Conservation (phyloP, 495 filamentous ascomycete genomes). For the Aspergillus heteromorphus region DNA sequence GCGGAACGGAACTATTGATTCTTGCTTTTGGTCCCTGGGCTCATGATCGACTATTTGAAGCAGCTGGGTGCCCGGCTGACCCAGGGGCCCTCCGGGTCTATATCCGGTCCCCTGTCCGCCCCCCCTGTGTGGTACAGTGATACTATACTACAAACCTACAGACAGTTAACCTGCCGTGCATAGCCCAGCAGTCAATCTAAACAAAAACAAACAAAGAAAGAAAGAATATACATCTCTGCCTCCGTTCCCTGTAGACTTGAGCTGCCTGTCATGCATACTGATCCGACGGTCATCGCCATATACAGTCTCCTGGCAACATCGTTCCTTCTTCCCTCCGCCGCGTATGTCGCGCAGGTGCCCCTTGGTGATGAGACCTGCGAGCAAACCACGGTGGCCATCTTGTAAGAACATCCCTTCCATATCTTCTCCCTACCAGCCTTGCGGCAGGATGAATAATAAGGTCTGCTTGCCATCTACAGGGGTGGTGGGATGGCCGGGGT, state of each 20-base stretch:
- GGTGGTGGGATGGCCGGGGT: slow-evolving; percentile 57
- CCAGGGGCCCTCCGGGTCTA: not conserved
- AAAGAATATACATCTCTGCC: not conserved
- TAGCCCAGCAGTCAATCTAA: not conserved
- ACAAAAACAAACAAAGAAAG: no score
- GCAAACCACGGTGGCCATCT: slow-evolving; percentile 12
- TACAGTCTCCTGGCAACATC: not conserved
- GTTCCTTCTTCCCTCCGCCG: not conserved
- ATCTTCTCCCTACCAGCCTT: no score
- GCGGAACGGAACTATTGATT: not conserved
- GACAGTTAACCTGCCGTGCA: no score
- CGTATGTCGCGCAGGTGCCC: slow-evolving; percentile 5
- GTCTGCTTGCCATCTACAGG: slow-evolving; percentile 18
- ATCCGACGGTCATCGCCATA: not conserved
- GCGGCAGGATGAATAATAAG: not conserved
- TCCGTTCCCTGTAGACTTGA: not conserved
- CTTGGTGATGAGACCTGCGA: not conserved
- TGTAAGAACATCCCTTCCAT: slow-evolving; percentile 19
- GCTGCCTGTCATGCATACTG: not conserved
- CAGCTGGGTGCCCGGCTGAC: not conserved
- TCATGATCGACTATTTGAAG: not conserved
- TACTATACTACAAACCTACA: not conserved
- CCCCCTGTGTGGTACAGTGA: not conserved
- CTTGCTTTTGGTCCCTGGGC: not conserved
- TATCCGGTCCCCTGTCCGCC: not conserved